These are phyloP conservation scores for Mentha longifolia DNA, from an alignment of 257 asterid genomes.

Conservation along the genomic window DNA sequence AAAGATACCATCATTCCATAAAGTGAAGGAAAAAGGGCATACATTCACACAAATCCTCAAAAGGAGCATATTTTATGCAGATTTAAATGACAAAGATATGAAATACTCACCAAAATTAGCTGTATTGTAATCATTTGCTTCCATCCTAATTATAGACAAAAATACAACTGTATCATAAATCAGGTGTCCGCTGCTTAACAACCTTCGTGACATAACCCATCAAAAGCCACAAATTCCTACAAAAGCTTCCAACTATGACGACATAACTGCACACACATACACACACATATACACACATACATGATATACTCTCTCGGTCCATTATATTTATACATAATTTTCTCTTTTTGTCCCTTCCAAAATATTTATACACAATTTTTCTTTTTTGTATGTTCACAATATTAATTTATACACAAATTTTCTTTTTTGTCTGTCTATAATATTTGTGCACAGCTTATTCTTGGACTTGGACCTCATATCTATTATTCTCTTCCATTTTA, in stretches of 20 bases:
- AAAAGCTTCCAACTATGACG: conserved; percentile 25
- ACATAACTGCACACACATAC: not conserved
- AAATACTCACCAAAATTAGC: conserved; percentile 23
- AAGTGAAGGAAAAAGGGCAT: conserved; percentile 26
- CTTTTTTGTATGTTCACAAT: too few relatives aligned
- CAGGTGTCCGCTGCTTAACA: conserved; percentile 33
- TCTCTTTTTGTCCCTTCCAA: too few relatives aligned
- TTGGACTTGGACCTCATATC: too few relatives aligned
- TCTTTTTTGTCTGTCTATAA: too few relatives aligned
- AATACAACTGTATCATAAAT: conserved; percentile 34
- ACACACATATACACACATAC: not conserved
- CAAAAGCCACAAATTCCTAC: conserved; percentile 29
- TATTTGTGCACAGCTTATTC: too few relatives aligned
- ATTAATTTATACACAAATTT: too few relatives aligned
- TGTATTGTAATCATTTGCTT: conserved; percentile 44
- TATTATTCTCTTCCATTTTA: too few relatives aligned
- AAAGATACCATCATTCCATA: not conserved
- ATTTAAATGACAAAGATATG: conserved; percentile 28
- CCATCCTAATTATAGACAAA: conserved; percentile 37
- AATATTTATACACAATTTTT: too few relatives aligned
- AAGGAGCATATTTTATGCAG: conserved; percentile 21
- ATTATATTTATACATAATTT: too few relatives aligned
- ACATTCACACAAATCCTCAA: conserved; percentile 37
- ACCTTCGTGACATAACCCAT: conserved; percentile 32
- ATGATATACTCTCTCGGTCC: too few relatives aligned